Base-by-base conservation (phyloP, 176 grass and related monocot species). In the Oropetium thomaeum region DNA sequence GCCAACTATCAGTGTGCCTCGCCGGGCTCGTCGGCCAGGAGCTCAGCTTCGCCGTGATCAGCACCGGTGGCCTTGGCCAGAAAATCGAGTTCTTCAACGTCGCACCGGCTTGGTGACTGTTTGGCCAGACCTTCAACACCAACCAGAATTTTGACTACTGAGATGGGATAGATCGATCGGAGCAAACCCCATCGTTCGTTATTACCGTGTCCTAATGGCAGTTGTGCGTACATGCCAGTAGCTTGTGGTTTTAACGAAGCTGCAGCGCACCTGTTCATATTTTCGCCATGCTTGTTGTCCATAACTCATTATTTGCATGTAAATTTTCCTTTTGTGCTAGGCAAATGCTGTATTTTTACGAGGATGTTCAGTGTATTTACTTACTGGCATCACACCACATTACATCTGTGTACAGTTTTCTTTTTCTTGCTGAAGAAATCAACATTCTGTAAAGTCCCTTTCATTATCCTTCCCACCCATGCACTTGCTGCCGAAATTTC, bases 51-150 rank as follows among this genome's bases (percentile, higher is more conserved):
- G 55, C 63, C 32, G 71, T 92, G 0, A 86, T 49, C 1, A 59
- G 47, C 28, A 81, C 74, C 4, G 89, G 88, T 12, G 81, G 84
- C 1, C 81, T 86, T 12, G 81, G 84, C 1, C 81, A 87, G 52
- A 74, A 76, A 22, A 20, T 96, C 1, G 16, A 42, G 4, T 92
- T 87, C 70, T 32, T 35, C 32, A 4, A 86, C 71, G 25, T 83
- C 12, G 70, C 58, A 3, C 78, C 77, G 30, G 52, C 62, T 9
- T 35, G 34, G 37, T 96, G 89, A 89, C 14, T 34, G 41, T 96
- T 87, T 60, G 93, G 89, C 2, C 81, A 80, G 77, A 90, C 87
- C 1, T 92, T 70, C 76, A 38, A 49, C 53, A 71, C 44, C 37
- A 22, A 75, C 69, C 39, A 66, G 16, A 80, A 94, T 29, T 94